A percentile compares a stretch with the other conserved stretches of the same genome.
These are phyloP conservation scores for Oryza brachyantha DNA, from an alignment of 176 grass and related monocot genomes.

Conservation along the genomic window DNA sequence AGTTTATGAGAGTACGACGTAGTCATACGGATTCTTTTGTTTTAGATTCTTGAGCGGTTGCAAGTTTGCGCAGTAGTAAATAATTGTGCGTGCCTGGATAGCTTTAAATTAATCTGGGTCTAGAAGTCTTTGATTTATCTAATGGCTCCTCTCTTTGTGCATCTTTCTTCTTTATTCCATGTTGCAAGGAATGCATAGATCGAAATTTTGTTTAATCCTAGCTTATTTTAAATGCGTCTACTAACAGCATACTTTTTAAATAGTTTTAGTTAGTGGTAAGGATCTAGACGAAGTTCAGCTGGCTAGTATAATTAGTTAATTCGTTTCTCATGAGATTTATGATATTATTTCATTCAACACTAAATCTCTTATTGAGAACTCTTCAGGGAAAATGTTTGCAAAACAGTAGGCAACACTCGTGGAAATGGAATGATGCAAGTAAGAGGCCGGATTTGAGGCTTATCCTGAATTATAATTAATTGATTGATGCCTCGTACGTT, in stretches of 20 bases:
- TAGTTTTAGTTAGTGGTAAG: neutral
- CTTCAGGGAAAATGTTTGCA: neutral
- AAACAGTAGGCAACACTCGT: neutral
- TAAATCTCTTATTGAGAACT: neutral
- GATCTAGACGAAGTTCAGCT: neutral
- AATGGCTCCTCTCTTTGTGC: conserved; percentile 5
- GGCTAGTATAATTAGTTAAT: neutral
- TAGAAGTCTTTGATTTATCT: conserved; percentile 30
- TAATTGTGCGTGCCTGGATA: neutral
- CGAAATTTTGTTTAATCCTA: neutral
- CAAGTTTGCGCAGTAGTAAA: neutral
- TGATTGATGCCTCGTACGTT: neutral
- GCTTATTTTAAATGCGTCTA: neutral
- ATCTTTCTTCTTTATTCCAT: neutral
- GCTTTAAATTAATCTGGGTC: conserved; percentile 7
- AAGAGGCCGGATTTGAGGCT: neutral
- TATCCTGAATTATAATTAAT: neutral
- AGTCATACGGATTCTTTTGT: neutral
- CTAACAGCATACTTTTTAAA: neutral
- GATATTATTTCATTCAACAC: neutral
- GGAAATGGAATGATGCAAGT: neutral
- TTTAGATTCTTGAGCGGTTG: conserved; percentile 8
- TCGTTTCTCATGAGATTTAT: neutral
- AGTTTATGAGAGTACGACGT: neutral
- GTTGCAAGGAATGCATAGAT: neutral